phyloP scores from a whole-genome alignment of 768 basidiomycete genomes.

The Lentinula boryana region DNA sequence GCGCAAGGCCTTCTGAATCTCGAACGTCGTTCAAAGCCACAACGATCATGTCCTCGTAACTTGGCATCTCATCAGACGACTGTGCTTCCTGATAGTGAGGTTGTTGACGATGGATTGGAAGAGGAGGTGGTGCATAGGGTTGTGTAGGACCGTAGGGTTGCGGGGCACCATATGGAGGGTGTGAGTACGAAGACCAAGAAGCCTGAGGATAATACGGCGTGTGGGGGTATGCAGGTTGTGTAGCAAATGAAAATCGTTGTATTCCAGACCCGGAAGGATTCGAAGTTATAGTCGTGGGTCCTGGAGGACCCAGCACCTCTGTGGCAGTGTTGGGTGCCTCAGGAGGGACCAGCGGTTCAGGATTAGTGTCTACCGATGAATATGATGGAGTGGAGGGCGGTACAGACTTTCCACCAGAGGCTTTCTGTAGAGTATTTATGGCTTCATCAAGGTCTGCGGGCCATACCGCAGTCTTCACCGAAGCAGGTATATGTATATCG shows the following conservation, averaged over 20 bases:
- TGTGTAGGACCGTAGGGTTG: conserved; percentile 21
- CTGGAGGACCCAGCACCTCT: not conserved
- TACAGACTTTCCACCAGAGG: not conserved
- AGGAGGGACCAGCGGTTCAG: not conserved
- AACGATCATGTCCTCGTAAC: conserved; percentile 90
- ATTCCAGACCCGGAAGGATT: conserved; percentile 8
- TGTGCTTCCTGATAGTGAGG: conserved; percentile 11
- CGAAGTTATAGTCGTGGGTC: conserved; percentile 1
- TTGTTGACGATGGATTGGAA: conserved; percentile 8
- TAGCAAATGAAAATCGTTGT: conserved; percentile 14
- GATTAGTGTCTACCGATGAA: not conserved
- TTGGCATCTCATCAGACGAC: conserved; percentile 57
- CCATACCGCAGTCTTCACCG: conserved; percentile 65
- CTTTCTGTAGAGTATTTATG: conserved; percentile 47
- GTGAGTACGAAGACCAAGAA: conserved; percentile 28
- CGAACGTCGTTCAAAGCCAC: conserved; percentile 59
- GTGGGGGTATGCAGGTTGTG: conserved; percentile 56
- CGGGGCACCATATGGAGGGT: conserved; percentile 16
- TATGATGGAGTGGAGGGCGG: conserved; percentile 18
- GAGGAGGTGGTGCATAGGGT: conserved; percentile 20
- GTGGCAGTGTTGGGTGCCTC: not conserved
- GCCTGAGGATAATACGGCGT: conserved; percentile 51
- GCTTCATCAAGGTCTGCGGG: conserved; percentile 62
- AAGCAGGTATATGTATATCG: conserved; percentile 61
- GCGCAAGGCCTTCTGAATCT: conserved; percentile 72